Percentiles rank a stretch among this genome's conserved stretches.
Evolutionary conservation across 2,329 filamentous ascomycete species (phyloP).

Genomic region (Fusarium sp.): DNA sequence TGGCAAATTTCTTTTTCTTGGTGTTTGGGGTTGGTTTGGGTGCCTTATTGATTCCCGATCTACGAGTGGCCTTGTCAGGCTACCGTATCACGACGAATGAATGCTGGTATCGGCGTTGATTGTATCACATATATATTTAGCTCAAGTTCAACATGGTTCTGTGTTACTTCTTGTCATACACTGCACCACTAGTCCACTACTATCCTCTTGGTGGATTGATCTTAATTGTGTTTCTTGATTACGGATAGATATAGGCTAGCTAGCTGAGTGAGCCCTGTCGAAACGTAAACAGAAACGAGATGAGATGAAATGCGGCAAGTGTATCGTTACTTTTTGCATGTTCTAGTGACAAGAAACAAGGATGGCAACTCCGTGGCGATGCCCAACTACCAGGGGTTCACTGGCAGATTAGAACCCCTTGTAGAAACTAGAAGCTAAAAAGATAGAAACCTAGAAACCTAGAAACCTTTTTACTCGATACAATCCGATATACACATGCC

Average conservation of each 20-base stretch:
- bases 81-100: constrained; percentile 41
- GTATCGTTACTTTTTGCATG: constrained; percentile 1
- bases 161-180: constrained; percentile 30
- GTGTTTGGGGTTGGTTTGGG: constrained; percentile 34
- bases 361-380: background rate
- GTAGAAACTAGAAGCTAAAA: background rate
- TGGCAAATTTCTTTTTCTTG: constrained; percentile 31
- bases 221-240: constrained; percentile 10
- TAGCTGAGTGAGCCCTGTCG: constrained; percentile 15
- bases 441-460: background rate
- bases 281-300: constrained; percentile 14
- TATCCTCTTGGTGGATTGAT: constrained; percentile 14
- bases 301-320: constrained; percentile 1
- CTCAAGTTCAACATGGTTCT: constrained; percentile 33
- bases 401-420: background rate
- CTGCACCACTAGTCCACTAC: constrained; percentile 8
- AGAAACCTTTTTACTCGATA: constrained; percentile 8
- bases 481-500: background rate
- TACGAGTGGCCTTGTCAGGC: constrained; percentile 28
- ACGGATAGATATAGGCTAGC: background rate
- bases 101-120: constrained; percentile 39
- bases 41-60: constrained; percentile 39
- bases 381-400: constrained; percentile 5
- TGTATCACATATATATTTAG: constrained; percentile 40
- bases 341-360: background rate